Percentiles rank a stretch among this genome's conserved stretches.
These are phyloP conservation scores for Daldinia decipiens DNA, from an alignment of 495 filamentous ascomycete genomes.

Conservation along the genomic window DNA sequence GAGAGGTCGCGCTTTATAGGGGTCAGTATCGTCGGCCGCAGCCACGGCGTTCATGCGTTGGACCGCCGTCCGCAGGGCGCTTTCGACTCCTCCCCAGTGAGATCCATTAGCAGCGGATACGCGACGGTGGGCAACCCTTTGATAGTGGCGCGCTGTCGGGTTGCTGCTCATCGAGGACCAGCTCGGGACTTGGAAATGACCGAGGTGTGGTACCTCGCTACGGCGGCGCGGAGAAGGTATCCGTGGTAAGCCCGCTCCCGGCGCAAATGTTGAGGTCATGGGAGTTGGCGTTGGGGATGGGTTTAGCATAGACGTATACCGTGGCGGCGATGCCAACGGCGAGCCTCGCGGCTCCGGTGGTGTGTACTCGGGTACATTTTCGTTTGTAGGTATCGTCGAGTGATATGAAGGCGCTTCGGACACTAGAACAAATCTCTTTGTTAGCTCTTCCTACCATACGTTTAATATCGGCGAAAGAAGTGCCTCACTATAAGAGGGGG, in stretches of 20 bases:
- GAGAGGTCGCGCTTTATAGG: constrained; percentile 52
- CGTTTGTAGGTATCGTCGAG: constrained; percentile 52
- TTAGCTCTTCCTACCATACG: constrained; percentile 13
- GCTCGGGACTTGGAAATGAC: constrained; percentile 56
- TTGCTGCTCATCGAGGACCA: constrained; percentile 56
- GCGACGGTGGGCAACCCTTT: constrained; percentile 59
- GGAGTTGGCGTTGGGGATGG: constrained; percentile 32
- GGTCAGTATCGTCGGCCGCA: constrained; percentile 22
- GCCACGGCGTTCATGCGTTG: constrained; percentile 36
- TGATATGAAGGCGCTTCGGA: constrained; percentile 62
- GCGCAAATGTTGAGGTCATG: constrained; percentile 45
- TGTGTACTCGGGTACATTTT: constrained; percentile 56
- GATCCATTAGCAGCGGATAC: constrained; percentile 46
- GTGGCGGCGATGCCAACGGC: constrained; percentile 21
- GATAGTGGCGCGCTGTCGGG: constrained; percentile 60
- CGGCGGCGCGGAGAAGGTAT: constrained; percentile 48
- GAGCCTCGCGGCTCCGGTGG: constrained; percentile 43
- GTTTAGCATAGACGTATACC: constrained; percentile 39
- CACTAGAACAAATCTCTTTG: constrained; percentile 43
- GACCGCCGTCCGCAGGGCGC: constrained; percentile 40
- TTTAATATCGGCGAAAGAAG: not conserved
- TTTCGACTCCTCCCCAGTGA: constrained; percentile 39
- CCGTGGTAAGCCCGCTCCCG: constrained; percentile 52
- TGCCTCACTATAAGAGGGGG: constrained; percentile 62
- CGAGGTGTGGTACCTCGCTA: constrained; percentile 47